phyloP scores from a whole-genome alignment of 75 land plant species.

The Adiantum capillusveneris region DNA sequence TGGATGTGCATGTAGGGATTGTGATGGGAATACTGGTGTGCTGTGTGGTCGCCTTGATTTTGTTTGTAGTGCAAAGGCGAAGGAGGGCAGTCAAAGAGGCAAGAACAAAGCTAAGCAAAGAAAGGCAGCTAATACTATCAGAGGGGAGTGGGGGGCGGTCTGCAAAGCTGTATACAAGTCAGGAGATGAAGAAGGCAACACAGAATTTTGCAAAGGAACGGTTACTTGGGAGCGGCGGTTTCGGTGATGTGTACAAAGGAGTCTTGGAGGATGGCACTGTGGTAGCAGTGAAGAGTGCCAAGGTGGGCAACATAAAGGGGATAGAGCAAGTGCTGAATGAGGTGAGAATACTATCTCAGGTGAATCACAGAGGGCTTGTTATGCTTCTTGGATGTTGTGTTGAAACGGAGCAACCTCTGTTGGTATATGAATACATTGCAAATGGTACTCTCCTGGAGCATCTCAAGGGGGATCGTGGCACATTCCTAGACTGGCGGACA shows the following conservation, averaged over 20 bases:
- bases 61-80: neutral
- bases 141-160: conserved; percentile 26
- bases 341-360: conserved; percentile 42
- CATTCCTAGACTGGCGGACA: conserved; percentile 19
- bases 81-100: too few relatives aligned
- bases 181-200: conserved; percentile 52
- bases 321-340: conserved; percentile 50
- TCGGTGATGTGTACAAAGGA: conserved; percentile 56
- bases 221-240: conserved; percentile 52
- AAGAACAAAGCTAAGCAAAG: neutral
- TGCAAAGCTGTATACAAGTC: conserved; percentile 44
- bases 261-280: conserved; percentile 38
- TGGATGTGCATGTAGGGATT: neutral
- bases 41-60: conserved; percentile 17
- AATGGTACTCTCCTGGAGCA: conserved; percentile 48
- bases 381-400: conserved; percentile 52
- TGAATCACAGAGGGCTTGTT: conserved; percentile 47
- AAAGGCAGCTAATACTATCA: conserved; percentile 42
- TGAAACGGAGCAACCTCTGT: conserved; percentile 39
- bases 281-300: conserved; percentile 48
- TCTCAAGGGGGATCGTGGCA: neutral
- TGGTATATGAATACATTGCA: conserved; percentile 49
- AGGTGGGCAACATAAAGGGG: conserved; percentile 37
- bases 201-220: conserved; percentile 35
- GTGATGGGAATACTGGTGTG: neutral